phyloP scores from a whole-genome alignment of 2,329 filamentous ascomycete species.

The Phialocephala sp. region DNA sequence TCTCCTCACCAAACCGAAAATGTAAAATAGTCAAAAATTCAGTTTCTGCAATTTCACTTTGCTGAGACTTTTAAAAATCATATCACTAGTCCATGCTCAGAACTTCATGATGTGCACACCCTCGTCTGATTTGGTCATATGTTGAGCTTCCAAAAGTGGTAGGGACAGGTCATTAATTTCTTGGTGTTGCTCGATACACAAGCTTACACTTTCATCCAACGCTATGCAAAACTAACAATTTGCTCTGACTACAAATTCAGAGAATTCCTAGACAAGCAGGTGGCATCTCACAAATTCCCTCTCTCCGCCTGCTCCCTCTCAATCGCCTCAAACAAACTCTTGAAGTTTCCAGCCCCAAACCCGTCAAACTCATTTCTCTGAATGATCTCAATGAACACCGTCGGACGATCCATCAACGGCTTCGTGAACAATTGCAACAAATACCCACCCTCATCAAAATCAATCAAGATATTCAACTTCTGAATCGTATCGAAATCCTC shows the following conservation, averaged over 20 bases:
- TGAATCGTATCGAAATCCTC: slow-evolving; percentile 82
- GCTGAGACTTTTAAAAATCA: background rate
- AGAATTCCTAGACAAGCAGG: no score
- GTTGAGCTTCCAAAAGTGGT: background rate
- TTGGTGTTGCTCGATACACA: background rate
- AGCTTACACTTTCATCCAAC: background rate
- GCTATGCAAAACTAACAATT: background rate
- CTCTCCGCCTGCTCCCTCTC: slow-evolving; percentile 88
- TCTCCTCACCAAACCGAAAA: background rate
- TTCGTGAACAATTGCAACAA: slow-evolving; percentile 78
- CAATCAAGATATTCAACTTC: slow-evolving; percentile 85
- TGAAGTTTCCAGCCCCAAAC: slow-evolving; percentile 95
- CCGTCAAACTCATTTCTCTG: slow-evolving; percentile 89
- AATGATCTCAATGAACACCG: slow-evolving; percentile 96
- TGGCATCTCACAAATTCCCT: slow-evolving; percentile 70
- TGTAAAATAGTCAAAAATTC: background rate
- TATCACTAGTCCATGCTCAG: background rate
- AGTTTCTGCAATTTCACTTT: background rate
- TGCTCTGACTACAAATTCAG: no score
- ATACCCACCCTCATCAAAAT: slow-evolving; percentile 94
- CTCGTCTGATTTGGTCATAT: background rate
- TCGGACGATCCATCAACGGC: slow-evolving; percentile 92
- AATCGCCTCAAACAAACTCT: slow-evolving; percentile 92
- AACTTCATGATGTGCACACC: background rate
- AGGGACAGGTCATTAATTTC: background rate